phyloP scores from a whole-genome alignment of 345 rosid genomes.

The Dipteronia sinensis region DNA sequence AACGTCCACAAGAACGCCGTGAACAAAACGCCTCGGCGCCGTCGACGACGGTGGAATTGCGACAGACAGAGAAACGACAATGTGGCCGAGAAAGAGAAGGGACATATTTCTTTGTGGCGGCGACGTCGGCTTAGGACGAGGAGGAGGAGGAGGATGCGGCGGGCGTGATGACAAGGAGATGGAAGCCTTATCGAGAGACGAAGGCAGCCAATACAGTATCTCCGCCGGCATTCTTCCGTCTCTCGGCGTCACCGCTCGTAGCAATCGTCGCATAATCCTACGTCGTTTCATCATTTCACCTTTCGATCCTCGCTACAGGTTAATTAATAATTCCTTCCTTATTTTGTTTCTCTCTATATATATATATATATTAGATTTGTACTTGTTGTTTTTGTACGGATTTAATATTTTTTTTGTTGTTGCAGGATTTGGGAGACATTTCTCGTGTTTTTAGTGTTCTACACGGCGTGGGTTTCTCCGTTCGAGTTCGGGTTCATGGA shows the following conservation, averaged over 20 bases:
- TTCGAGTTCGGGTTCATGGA: constrained; percentile 75
- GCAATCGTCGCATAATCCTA: constrained; percentile 42
- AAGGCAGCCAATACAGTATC: constrained; percentile 61
- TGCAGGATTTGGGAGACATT: constrained; percentile 74
- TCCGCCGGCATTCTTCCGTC: constrained; percentile 67
- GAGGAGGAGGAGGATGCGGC: background rate
- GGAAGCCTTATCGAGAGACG: constrained; percentile 38
- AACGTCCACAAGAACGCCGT: background rate
- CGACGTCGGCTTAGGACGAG: background rate
- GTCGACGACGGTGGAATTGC: too few relatives aligned
- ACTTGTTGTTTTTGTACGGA: background rate
- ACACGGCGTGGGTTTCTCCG: constrained; percentile 92
- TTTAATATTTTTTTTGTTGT: background rate
- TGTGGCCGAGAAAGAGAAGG: constrained; percentile 11
- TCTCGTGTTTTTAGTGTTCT: constrained; percentile 71
- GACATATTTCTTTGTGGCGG: constrained; percentile 12
- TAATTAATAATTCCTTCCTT: background rate
- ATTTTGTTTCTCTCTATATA: too few relatives aligned
- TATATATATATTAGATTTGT: too few relatives aligned
- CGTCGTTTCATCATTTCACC: constrained; percentile 67
- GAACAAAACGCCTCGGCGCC: too few relatives aligned
- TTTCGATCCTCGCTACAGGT: constrained; percentile 73
- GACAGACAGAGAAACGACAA: background rate
- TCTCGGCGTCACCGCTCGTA: constrained; percentile 58
- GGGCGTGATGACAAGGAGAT: constrained; percentile 4